Evolutionary conservation across 225 moss, liverwort and hornwort species (phyloP), one percentile per base, ranked within the genome.

Genomic region (Marchantia paleacea): DNA sequence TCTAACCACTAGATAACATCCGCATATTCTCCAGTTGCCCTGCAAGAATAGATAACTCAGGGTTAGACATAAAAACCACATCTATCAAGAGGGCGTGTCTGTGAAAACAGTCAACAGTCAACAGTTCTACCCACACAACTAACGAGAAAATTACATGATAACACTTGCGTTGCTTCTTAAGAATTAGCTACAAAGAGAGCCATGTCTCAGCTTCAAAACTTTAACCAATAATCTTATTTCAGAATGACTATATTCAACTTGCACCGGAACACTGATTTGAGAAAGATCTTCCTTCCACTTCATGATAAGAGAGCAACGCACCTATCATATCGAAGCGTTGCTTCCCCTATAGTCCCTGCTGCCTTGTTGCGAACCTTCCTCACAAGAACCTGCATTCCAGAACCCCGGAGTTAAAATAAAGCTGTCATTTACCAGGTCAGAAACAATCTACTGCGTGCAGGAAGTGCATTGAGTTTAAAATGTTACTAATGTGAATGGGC

Each of bases 281-380:
- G 16, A 31, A 14, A 5, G 12, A 8, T 69, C 39, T 69, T 16
- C 6, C n/a, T 20, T 73, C n/a, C 2, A 55, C 24, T 10, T n/a
- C 19, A 52, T 16, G 22, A 72, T 39, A 48, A 19, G 20, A 14
- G 55, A 79, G 50, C 61, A 29, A 18, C 62, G 25, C 31, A 86
- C 86, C 78, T 91, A 79, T 95, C 89, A 81, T 99, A 99, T 19
- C 82, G 79, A 82, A 99, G 84, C 24, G 87, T 81, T 83, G 92
- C 97, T 85, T 91, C 95, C 50, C 97, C 97, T 80, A 99, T 92
- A 72, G 95, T 93, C 39, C 97, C 97, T 53, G 97, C 97, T 65
- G 93, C 95, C 83, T 99, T 99, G 85, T 99, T 99, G 25, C 97
- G 95, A 69, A 99, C 97, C 85, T 99, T 99, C 72, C 80, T 87